A percentile compares a stretch with the other conserved stretches of the same genome.
Evolutionary conservation across 1,284 basidiomycete genomes (phyloP).

Genomic region (Meira miltonrushii): DNA sequence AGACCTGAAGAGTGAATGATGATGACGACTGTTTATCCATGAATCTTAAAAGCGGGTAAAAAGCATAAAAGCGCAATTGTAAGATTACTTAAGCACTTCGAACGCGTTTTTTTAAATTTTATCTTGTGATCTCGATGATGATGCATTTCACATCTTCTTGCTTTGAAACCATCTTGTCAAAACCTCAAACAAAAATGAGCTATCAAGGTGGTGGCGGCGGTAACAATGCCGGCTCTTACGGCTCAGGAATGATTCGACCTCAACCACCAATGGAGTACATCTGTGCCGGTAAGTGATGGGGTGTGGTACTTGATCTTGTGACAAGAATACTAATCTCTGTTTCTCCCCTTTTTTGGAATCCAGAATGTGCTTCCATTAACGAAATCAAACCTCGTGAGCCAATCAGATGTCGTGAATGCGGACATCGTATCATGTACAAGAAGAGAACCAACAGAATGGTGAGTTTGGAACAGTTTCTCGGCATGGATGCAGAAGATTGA

Average conservation of each 20-base stretch:
- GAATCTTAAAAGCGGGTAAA: too few relatives aligned
- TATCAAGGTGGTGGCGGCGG: constrained; percentile 5
- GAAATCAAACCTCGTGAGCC: constrained; percentile 88
- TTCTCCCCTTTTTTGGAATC: background rate
- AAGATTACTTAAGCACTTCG: too few relatives aligned
- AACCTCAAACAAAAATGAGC: background rate
- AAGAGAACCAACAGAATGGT: constrained; percentile 89
- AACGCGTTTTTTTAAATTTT: too few relatives aligned
- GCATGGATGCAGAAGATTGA: background rate
- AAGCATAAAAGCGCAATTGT: too few relatives aligned
- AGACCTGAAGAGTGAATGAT: too few relatives aligned
- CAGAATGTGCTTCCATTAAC: constrained; percentile 91
- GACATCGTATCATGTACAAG: constrained; percentile 99
- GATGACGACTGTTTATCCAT: too few relatives aligned
- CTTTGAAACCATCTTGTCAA: too few relatives aligned
- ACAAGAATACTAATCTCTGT: background rate
- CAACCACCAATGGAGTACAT: constrained; percentile 62
- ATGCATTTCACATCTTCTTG: too few relatives aligned
- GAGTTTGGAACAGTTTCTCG: too few relatives aligned
- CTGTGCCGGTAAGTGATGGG: constrained; percentile 70
- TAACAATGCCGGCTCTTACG: background rate
- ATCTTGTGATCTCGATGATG: too few relatives aligned
- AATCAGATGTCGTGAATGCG: constrained; percentile 93
- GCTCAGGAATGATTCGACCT: background rate
- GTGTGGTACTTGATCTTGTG: background rate